Evolutionary conservation across 108 stramenopile genomes (phyloP), one percentile per base, ranked within the genome.

Genomic region (Aurantiochytrium sp.): DNA sequence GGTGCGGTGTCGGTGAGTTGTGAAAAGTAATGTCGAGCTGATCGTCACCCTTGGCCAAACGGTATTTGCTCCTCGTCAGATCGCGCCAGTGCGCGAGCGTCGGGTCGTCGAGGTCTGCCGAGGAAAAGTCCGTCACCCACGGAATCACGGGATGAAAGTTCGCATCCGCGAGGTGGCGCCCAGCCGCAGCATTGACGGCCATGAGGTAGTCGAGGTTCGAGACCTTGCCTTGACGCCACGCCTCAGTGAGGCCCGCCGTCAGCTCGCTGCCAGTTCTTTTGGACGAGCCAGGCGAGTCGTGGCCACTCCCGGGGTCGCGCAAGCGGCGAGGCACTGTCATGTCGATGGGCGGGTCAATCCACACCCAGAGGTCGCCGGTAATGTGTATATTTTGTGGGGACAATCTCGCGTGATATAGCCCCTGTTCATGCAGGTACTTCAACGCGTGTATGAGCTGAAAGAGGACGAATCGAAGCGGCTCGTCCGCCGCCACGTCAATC

Each of bases 101-200:
- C 0, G 42, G 42, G 24, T 81, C 73, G 52, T 68, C 87, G 19
- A 42, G 37, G 85, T 86, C 85, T 27, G 69, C 54, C 24, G 45
- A 55, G 12, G 88, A 54, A 69, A 95, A 91, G 45, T 94, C 93
- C 36, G 93, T 93, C 37, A 95, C 95, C 95, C 95, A 95, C 4
- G 95, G 95, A 41, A 95, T 50, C 42, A 95, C 86, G 10, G 94
- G 93, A 69, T 94, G 94, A 87, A 91, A 91, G 32, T 34, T 39
- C 22, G 89, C 88, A 55, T 93, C 93, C 19, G 90, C 90, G 12
- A 92, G 36, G 24, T 87, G 87, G 41, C 95, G 90, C 19, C 95
- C 95, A n/a, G 95, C 94, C 4, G 93, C 95, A 24, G 91, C 92
- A 88, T 95, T 95, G 12, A 95, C 42, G 31, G 92, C 92, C 90